Percentiles rank a stretch among this genome's conserved stretches.
phyloP scores from a whole-genome alignment of 768 basidiomycete species.

The Sistotremastrum suecicum region DNA sequence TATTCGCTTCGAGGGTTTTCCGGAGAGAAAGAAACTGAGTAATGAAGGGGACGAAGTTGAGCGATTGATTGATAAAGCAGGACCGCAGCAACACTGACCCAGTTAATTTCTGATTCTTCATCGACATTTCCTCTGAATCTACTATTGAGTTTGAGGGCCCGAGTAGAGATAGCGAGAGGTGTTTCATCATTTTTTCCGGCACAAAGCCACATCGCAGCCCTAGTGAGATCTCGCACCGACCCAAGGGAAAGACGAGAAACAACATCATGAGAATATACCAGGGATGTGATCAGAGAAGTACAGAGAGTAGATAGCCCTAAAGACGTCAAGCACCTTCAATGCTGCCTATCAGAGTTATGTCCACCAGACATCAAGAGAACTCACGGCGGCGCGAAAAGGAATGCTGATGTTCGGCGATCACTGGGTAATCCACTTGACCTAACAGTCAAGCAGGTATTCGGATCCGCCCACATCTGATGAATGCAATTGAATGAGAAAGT shows the following conservation, averaged over 20 bases:
- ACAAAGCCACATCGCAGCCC: conserved; percentile 69
- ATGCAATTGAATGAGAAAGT: background rate
- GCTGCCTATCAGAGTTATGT: background rate
- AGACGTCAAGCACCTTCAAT: conserved; percentile 44
- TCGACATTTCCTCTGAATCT: conserved; percentile 2
- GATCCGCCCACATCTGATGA: conserved; percentile 73
- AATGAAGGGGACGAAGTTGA: background rate
- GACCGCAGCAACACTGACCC: no score
- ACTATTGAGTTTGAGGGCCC: conserved; percentile 7
- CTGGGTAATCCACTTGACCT: conserved; percentile 53
- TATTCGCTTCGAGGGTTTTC: conserved; percentile 76
- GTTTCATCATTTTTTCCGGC: conserved; percentile 37
- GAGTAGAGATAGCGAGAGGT: conserved; percentile 6
- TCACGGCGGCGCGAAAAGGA: conserved; percentile 71
- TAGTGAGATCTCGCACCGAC: conserved; percentile 58
- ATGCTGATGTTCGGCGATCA: conserved; percentile 53
- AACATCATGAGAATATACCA: conserved; percentile 73
- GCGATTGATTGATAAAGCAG: no score
- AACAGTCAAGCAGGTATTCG: conserved; percentile 49
- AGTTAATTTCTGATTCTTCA: conserved; percentile 1
- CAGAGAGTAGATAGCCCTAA: conserved; percentile 44
- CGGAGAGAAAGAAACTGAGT: conserved; percentile 61
- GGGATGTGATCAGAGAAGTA: conserved; percentile 52
- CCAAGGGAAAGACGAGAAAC: conserved; percentile 69
- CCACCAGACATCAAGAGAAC: conserved; percentile 14